Percentiles rank a stretch among this genome's conserved stretches.
These are phyloP conservation scores for Mycena polygramma DNA, from an alignment of 768 basidiomycete species.

Conservation along the genomic window DNA sequence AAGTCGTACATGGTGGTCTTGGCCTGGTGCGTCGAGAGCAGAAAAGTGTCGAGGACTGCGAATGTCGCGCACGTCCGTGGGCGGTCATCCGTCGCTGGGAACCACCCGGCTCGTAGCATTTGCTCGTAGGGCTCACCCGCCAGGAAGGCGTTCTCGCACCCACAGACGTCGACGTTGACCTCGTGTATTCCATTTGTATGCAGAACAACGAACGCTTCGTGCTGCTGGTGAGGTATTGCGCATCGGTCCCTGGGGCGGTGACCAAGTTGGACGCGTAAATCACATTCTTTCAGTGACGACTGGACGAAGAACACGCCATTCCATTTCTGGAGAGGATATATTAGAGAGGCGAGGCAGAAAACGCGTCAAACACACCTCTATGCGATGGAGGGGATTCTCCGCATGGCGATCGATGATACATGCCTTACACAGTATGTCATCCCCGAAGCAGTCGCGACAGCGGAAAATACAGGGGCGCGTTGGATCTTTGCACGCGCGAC, in stretches of 20 bases:
- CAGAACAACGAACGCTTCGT: neutral
- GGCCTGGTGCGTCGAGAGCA: neutral
- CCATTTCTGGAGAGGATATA: neutral
- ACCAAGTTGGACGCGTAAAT: neutral
- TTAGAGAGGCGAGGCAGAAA: neutral
- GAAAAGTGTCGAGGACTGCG: neutral
- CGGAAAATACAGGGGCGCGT: neutral
- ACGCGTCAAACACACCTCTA: conserved; percentile 4
- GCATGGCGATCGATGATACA: neutral
- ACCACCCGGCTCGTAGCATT: neutral
- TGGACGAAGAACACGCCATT: neutral
- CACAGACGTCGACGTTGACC: neutral
- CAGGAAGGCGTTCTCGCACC: neutral
- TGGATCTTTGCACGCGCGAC: neutral
- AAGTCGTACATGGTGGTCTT: neutral
- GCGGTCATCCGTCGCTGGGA: neutral
- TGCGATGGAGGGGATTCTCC: neutral
- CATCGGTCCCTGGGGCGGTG: neutral
- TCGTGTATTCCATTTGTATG: neutral
- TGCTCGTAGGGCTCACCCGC: neutral
- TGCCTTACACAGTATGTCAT: neutral
- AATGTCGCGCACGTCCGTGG: neutral
- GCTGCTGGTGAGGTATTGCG: neutral
- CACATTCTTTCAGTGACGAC: neutral
- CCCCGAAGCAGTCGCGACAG: conserved; percentile 7